Evolutionary conservation across 768 basidiomycete species (phyloP).

Genomic region (Lactarius sanguifluus): DNA sequence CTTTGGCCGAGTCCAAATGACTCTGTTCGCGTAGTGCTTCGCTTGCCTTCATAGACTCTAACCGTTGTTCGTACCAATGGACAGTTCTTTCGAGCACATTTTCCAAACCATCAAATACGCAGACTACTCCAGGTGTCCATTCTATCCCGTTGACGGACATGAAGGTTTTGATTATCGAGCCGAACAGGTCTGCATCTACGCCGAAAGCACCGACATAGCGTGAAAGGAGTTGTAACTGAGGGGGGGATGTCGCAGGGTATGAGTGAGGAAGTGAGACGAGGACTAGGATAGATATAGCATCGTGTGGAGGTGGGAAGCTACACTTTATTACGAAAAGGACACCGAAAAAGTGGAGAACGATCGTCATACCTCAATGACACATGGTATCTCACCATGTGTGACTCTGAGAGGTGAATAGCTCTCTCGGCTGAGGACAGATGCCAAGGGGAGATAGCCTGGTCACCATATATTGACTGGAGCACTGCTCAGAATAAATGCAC

Average conservation of each 20-base stretch:
- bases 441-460: slow-evolving; percentile 63
- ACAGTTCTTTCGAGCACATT: slow-evolving; percentile 64
- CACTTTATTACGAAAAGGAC: slow-evolving; percentile 9
- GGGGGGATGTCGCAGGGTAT: slow-evolving; percentile 70
- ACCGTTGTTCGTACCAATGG: slow-evolving; percentile 69
- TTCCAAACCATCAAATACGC: slow-evolving; percentile 87
- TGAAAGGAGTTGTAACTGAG: slow-evolving; percentile 82
- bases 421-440: slow-evolving; percentile 35
- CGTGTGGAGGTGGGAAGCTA: slow-evolving; percentile 52
- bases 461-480: slow-evolving; percentile 82
- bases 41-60: slow-evolving; percentile 54
- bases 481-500: slow-evolving; percentile 41
- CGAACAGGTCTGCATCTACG: slow-evolving; percentile 72
- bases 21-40: slow-evolving; percentile 57
- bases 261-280: slow-evolving; percentile 45
- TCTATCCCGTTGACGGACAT: slow-evolving; percentile 78
- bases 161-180: slow-evolving; percentile 73
- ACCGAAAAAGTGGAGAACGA: neutral
- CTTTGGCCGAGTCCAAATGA: slow-evolving; percentile 8
- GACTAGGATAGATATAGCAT: slow-evolving; percentile 37
- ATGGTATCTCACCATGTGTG: slow-evolving; percentile 60
- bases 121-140: slow-evolving; percentile 70
- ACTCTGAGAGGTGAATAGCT: slow-evolving; percentile 16
- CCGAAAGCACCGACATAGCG: slow-evolving; percentile 80
- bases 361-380: slow-evolving; percentile 58